A percentile compares a stretch with the other conserved stretches of the same genome.
These are phyloP conservation scores for Sequoia sempervirens DNA, from an alignment of 75 land plant genomes.

Conservation along the genomic window DNA sequence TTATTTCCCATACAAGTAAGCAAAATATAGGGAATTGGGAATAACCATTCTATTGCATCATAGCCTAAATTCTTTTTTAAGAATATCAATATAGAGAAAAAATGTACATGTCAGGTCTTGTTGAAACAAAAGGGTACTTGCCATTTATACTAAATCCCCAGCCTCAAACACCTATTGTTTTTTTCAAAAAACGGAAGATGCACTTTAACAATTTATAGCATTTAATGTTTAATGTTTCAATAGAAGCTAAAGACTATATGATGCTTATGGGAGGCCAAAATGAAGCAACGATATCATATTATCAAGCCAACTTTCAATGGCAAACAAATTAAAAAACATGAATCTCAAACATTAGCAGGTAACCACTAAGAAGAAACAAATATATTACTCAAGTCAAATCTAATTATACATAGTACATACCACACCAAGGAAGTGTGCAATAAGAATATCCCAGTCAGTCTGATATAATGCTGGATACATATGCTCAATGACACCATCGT, in stretches of 20 bases:
- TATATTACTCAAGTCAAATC: constrained; percentile 5
- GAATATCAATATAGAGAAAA: background rate
- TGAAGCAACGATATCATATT: background rate
- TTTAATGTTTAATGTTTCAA: background rate
- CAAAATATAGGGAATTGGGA: background rate
- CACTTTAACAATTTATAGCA: background rate
- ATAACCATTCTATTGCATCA: background rate
- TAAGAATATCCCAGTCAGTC: constrained; percentile 91
- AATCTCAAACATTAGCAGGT: background rate
- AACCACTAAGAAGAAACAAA: constrained; percentile 3
- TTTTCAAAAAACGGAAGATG: background rate
- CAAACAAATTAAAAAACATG: background rate
- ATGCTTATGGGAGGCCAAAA: background rate
- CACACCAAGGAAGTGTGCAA: constrained; percentile 99
- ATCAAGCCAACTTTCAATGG: background rate
- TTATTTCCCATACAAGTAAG: background rate
- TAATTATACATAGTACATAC: constrained; percentile 52
- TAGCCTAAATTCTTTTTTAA: background rate
- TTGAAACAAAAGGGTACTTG: background rate
- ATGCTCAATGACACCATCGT: constrained; percentile 81
- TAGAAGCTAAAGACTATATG: background rate
- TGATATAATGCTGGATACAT: constrained; percentile 69
- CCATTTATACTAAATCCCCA: background rate
- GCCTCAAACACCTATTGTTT: background rate
- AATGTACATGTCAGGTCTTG: background rate